These are phyloP conservation scores for Lagenidium sp. DNA, from an alignment of 352 stramenopile species.

Conservation along the genomic window DNA sequence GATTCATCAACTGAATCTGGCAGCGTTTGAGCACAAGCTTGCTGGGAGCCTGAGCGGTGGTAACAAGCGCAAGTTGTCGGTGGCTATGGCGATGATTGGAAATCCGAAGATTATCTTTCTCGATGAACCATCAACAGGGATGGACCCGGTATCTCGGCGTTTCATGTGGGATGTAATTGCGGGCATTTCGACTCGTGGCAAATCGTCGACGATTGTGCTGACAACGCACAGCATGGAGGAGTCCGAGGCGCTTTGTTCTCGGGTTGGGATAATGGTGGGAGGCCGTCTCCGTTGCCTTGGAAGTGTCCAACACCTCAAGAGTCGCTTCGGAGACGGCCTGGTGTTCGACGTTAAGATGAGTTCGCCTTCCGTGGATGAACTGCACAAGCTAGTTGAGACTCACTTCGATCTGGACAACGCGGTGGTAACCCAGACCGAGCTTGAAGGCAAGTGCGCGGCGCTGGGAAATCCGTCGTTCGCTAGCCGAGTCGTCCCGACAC, in stretches of 20 bases:
- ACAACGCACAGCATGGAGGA: slow-evolving; percentile 97
- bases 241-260: slow-evolving; percentile 91
- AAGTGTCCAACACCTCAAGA: slow-evolving; percentile 93
- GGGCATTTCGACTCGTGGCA: slow-evolving; percentile 52
- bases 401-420: slow-evolving; percentile 15
- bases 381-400: slow-evolving; percentile 21
- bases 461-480: slow-evolving; percentile 34
- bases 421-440: slow-evolving; percentile 23
- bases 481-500: slow-evolving; percentile 32
- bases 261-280: slow-evolving; percentile 92
- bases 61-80: slow-evolving; percentile 91
- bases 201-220: slow-evolving; percentile 82
- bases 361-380: slow-evolving; percentile 17
- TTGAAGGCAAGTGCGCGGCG: slow-evolving; percentile 31
- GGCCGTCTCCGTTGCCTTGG: slow-evolving; percentile 71
- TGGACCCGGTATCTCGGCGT: slow-evolving; percentile 92
- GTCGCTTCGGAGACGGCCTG: slow-evolving; percentile 92
- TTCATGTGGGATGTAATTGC: slow-evolving; percentile 95
- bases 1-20: slow-evolving; percentile 67
- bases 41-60: slow-evolving; percentile 64
- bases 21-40: slow-evolving; percentile 63
- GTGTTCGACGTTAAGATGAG: slow-evolving; percentile 81
- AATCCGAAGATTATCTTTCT: slow-evolving; percentile 88
- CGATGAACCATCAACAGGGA: slow-evolving; percentile 90
- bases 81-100: slow-evolving; percentile 92